phyloP scores from a whole-genome alignment of 805 yeast species.

The Zygosaccharomyces kombuchaensis region DNA sequence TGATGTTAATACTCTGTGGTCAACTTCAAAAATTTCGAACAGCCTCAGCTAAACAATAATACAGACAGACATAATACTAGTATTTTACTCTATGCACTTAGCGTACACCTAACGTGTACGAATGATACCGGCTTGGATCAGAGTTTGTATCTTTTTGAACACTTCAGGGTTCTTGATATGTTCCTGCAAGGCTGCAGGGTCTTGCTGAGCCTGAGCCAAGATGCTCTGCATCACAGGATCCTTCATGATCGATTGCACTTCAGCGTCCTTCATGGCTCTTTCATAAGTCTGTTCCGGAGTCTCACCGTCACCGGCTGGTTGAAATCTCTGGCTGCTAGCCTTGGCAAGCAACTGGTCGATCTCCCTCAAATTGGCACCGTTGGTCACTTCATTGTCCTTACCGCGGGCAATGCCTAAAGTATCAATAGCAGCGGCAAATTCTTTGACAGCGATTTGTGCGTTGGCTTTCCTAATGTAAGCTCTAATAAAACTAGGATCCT shows the following conservation, averaged over 20 bases:
- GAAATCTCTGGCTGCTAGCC: constrained; percentile 77
- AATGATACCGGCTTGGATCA: constrained; percentile 95
- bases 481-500: constrained; percentile 85
- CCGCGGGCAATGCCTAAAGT: constrained; percentile 76
- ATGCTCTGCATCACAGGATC: constrained; percentile 97
- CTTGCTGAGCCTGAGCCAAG: constrained; percentile 85
- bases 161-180: constrained; percentile 97
- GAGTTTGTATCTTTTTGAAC: constrained; percentile 75
- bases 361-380: constrained; percentile 61
- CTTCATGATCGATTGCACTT: constrained; percentile 78
- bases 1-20: too few species aligned
- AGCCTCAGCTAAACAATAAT: neutral
- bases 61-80: constrained; percentile 4
- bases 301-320: constrained; percentile 71
- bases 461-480: constrained; percentile 97
- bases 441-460: constrained; percentile 87
- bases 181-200: constrained; percentile 95
- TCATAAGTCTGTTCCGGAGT: constrained; percentile 92
- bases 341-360: constrained; percentile 77
- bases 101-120: constrained; percentile 58
- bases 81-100: neutral
- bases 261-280: constrained; percentile 90
- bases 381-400: constrained; percentile 60
- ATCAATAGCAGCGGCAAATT: constrained; percentile 74
- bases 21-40: too few species aligned